phyloP scores from a whole-genome alignment of 768 basidiomycete genomes.

The Tulasnella sp. region DNA sequence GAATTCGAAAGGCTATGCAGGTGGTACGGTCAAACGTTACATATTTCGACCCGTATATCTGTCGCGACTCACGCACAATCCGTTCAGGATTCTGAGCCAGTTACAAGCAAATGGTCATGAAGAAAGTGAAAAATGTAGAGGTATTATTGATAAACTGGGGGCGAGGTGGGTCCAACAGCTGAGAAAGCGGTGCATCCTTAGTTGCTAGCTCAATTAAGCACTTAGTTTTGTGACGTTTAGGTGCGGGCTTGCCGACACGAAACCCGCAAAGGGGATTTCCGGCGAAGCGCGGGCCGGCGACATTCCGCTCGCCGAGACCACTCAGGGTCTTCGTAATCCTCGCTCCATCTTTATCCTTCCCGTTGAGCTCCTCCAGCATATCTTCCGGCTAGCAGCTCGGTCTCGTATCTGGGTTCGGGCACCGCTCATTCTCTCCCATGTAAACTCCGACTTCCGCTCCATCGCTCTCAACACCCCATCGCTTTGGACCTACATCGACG shows the following conservation, averaged over 20 bases:
- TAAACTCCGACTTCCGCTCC: not conserved
- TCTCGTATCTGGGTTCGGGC: not conserved
- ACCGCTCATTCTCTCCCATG: not conserved
- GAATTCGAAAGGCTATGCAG: not conserved
- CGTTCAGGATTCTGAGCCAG: not conserved
- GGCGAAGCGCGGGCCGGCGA: too few species aligned
- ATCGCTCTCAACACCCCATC: not conserved
- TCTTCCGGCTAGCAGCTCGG: not conserved
- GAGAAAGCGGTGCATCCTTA: not conserved
- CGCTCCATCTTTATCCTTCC: not conserved
- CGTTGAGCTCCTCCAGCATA: not conserved
- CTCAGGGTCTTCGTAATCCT: not conserved
- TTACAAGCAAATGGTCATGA: not conserved
- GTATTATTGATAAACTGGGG: not conserved
- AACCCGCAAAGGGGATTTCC: not conserved
- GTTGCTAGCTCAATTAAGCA: not conserved
- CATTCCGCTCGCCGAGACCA: not conserved
- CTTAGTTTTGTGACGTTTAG: not conserved
- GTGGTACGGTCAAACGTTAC: not conserved
- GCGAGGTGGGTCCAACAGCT: not conserved
- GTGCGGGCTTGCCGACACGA: not conserved
- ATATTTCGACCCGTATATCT: not conserved
- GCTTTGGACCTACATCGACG: not conserved
- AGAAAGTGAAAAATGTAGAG: not conserved
- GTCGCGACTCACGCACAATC: not conserved